phyloP scores from a whole-genome alignment of 2,329 filamentous ascomycete genomes.

The Hypoxylon sp. region DNA sequence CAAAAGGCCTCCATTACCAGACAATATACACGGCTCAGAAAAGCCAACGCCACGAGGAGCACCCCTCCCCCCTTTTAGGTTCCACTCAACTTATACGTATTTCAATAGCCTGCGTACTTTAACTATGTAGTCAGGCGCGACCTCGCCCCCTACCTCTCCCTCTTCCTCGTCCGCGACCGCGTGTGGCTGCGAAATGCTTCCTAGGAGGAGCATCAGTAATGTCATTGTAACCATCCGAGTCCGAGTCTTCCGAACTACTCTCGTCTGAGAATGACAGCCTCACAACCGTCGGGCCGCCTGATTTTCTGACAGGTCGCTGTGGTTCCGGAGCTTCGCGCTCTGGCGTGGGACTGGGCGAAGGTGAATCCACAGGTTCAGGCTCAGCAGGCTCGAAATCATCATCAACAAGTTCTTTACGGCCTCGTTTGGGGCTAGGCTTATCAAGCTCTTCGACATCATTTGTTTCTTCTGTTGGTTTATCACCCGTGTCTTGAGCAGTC shows the following conservation, averaged over 20 bases:
- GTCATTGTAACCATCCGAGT: constrained; percentile 38
- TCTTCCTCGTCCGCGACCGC: constrained; percentile 35
- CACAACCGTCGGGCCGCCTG: constrained; percentile 47
- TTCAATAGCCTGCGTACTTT: neutral
- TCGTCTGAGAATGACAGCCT: constrained; percentile 42
- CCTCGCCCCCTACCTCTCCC: constrained; percentile 25
- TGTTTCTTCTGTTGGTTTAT: constrained; percentile 4
- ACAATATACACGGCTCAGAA: neutral
- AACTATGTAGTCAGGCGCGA: constrained; percentile 9
- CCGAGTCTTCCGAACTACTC: constrained; percentile 37
- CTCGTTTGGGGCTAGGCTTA: constrained; percentile 32
- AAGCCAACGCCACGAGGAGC: constrained; percentile 1
- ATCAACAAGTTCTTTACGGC: constrained; percentile 47
- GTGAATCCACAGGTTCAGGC: constrained; percentile 36
- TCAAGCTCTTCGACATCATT: constrained; percentile 25
- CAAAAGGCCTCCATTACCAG: neutral
- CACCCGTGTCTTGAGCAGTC: constrained; percentile 21
- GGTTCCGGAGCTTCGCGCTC: constrained; percentile 30
- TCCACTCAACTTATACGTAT: neutral
- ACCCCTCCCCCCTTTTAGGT: neutral
- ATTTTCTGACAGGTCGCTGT: constrained; percentile 30
- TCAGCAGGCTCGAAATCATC: constrained; percentile 46
- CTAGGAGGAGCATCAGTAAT: constrained; percentile 22
- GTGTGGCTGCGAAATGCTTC: constrained; percentile 18
- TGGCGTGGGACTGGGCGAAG: constrained; percentile 40